phyloP scores from a whole-genome alignment of 257 asterid genomes.

The Verbena officinalis region DNA sequence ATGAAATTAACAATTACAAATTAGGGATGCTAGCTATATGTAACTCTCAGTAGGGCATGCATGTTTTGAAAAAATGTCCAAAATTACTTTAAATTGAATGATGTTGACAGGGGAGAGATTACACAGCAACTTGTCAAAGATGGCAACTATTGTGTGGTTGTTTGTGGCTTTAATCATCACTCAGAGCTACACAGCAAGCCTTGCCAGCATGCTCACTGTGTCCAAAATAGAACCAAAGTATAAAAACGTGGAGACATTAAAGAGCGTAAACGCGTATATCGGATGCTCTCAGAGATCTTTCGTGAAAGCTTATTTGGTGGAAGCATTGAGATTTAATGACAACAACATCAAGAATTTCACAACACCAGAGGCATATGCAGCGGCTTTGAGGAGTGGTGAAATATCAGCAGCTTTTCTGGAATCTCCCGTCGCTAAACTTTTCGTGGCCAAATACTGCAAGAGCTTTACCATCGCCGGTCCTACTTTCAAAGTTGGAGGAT shows the following conservation, averaged over 20 bases:
- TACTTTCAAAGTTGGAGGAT: conserved; percentile 45
- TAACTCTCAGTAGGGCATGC: no score
- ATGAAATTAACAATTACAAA: no score
- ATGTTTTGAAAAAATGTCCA: no score
- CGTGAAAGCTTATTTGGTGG: conserved; percentile 27
- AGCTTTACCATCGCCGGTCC: conserved; percentile 45
- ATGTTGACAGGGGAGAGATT: conserved; percentile 35
- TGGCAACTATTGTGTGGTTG: conserved; percentile 45
- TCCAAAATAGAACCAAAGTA: conserved; percentile 33
- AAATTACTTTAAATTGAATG: no score
- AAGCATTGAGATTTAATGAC: conserved; percentile 18
- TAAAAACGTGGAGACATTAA: conserved; percentile 34
- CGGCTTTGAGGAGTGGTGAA: conserved; percentile 33
- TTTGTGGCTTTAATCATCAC: conserved; percentile 43
- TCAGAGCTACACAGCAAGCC: conserved; percentile 55
- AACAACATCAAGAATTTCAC: conserved; percentile 21
- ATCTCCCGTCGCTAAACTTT: conserved; percentile 40
- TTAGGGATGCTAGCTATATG: no score
- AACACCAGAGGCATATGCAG: conserved; percentile 14
- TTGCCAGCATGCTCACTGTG: conserved; percentile 45
- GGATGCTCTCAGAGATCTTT: conserved; percentile 37
- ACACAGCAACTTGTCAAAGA: conserved; percentile 41
- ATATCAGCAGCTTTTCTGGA: conserved; percentile 46
- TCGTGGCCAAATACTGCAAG: conserved; percentile 45
- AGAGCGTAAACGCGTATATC: conserved; percentile 29